These are phyloP conservation scores for Naegleria lovaniensis DNA, from an alignment of 208 protist genomes.

Conservation along the genomic window DNA sequence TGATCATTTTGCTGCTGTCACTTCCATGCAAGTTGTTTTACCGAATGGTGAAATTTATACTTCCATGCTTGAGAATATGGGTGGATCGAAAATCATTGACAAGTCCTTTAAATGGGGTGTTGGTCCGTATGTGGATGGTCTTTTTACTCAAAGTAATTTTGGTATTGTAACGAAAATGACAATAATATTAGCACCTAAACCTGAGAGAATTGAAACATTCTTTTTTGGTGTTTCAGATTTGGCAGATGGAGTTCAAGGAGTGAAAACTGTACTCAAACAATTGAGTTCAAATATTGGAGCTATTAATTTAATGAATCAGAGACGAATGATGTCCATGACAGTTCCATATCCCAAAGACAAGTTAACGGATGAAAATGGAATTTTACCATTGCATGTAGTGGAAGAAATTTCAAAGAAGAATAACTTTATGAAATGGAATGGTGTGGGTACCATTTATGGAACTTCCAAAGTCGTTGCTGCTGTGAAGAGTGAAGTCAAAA, in stretches of 20 bases:
- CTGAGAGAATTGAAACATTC: not conserved
- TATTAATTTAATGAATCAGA: not conserved
- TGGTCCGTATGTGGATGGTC: not conserved
- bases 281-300: not conserved
- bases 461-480: not conserved
- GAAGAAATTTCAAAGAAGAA: not conserved
- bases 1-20: not conserved
- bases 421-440: not conserved
- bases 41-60: not conserved
- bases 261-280: not conserved
- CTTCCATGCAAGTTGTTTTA: not conserved
- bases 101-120: not conserved
- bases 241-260: not conserved
- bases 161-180: not conserved
- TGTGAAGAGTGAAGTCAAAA: not conserved
- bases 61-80: not conserved
- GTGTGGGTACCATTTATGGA: not conserved
- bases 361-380: not conserved
- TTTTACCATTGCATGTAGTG: not conserved
- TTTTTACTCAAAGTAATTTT: not conserved
- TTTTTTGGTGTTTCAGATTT: not conserved
- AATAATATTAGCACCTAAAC: not conserved
- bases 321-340: not conserved
- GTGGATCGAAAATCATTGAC: not conserved
- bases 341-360: not conserved